Conservation (phyloP, 352 stramenopile species). For the Lagenidium sp. region DNA sequence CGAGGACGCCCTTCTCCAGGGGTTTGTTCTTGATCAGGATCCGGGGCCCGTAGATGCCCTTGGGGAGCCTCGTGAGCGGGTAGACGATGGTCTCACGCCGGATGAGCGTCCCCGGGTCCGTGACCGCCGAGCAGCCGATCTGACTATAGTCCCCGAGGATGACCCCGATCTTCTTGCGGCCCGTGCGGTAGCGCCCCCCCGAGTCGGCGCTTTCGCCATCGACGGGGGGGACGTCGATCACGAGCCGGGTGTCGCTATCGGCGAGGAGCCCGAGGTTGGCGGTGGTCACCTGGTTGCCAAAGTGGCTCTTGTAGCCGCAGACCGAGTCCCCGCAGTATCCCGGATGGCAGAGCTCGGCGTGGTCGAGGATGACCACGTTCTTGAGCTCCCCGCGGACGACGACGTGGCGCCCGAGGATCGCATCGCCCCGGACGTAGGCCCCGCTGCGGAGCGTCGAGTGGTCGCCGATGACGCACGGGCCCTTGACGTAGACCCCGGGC, state of each 20-base stretch:
- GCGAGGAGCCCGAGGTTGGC: constrained; percentile 60
- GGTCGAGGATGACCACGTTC: constrained; percentile 61
- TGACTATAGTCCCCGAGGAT: constrained; percentile 63
- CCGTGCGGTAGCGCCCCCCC: constrained; percentile 57
- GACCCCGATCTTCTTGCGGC: constrained; percentile 60
- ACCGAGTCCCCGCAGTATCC: constrained; percentile 71
- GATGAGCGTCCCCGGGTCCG: constrained; percentile 64
- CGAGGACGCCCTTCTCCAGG: constrained; percentile 54
- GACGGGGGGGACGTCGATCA: constrained; percentile 18
- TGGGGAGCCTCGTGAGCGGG: constrained; percentile 47
- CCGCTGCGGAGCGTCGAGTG: constrained; percentile 49
- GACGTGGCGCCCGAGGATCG: constrained; percentile 48
- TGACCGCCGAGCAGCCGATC: constrained; percentile 60
- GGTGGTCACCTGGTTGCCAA: constrained; percentile 78
- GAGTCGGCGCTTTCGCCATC: constrained; percentile 6
- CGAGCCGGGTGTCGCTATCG: constrained; percentile 2
- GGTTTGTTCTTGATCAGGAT: constrained; percentile 78
- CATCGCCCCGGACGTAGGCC: constrained; percentile 58
- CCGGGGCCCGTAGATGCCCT: constrained; percentile 59
- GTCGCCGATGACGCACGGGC: constrained; percentile 64
- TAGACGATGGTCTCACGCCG: constrained; percentile 54
- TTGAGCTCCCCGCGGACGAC: constrained; percentile 65
- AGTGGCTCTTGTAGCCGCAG: constrained; percentile 68
- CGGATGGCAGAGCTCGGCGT: constrained; percentile 62
- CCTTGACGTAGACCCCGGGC: constrained; percentile 59